Evolutionary conservation across 768 basidiomycete genomes (phyloP).

Genomic region (Exidia glandulosa): DNA sequence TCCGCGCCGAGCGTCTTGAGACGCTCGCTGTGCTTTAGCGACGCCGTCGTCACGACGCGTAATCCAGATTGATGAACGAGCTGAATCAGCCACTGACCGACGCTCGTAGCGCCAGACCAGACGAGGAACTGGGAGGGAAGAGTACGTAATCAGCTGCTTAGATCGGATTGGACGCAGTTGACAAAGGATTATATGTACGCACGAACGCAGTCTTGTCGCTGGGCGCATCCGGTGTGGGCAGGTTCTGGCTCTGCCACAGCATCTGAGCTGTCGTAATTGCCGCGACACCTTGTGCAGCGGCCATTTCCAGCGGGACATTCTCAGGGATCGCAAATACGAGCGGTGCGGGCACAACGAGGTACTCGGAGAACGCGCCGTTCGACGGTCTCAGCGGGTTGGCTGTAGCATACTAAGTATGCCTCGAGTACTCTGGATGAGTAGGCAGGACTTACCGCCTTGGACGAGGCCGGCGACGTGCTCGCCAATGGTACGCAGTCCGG

Average conservation of each 20-base stretch:
- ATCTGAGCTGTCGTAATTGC: conserved; percentile 6
- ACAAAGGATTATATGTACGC: too few species aligned
- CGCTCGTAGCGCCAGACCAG: conserved; percentile 19
- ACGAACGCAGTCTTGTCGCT: too few species aligned
- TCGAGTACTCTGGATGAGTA: not conserved
- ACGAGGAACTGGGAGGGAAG: conserved; percentile 15
- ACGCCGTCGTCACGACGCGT: not conserved
- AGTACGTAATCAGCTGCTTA: too few species aligned
- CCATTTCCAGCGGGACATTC: conserved; percentile 4
- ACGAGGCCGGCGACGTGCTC: conserved; percentile 18
- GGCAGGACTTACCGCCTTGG: conserved; percentile 11
- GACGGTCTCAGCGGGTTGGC: not conserved
- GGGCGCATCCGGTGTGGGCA: not conserved
- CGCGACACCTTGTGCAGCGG: conserved; percentile 7
- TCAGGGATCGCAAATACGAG: conserved; percentile 5
- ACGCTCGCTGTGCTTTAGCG: not conserved
- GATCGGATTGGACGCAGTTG: too few species aligned
- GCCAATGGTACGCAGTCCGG: conserved; percentile 12
- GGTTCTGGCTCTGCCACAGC: conserved; percentile 3
- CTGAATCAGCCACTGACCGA: not conserved
- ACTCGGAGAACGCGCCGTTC: conserved; percentile 20
- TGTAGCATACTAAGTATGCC: too few species aligned
- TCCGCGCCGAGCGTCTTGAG: not conserved
- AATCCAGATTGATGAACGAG: not conserved
- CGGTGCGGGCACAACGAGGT: conserved; percentile 13